A percentile compares a stretch with the other conserved stretches of the same genome.
Evolutionary conservation across 768 basidiomycete genomes (phyloP).

Genomic region (Rhizopogon rudus): DNA sequence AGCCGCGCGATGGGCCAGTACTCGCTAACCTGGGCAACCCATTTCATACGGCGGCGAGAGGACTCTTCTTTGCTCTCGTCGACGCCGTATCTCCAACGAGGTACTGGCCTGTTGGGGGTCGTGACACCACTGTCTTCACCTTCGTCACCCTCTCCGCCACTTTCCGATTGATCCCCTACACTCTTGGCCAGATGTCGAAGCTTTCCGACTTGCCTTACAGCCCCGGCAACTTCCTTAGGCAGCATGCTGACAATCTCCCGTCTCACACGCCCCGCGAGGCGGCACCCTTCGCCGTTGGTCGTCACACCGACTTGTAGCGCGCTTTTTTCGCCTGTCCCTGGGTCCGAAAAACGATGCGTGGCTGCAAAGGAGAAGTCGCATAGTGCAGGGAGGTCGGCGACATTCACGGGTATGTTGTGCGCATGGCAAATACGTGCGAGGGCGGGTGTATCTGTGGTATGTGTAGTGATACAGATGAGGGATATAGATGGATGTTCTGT

Average conservation of each 20-base stretch:
- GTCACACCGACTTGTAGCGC: conserved; percentile 77
- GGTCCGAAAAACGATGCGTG: conserved; percentile 72
- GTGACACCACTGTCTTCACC: conserved; percentile 48
- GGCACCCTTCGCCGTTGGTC: conserved; percentile 89
- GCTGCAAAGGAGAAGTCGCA: conserved; percentile 90
- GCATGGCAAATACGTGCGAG: conserved; percentile 52
- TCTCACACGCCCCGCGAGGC: conserved; percentile 73
- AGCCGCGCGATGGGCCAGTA: conserved; percentile 87
- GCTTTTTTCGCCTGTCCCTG: conserved; percentile 37
- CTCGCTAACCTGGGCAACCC: conserved; percentile 95
- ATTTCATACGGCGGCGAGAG: conserved; percentile 71
- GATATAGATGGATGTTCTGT: conserved; percentile 25
- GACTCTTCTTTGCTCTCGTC: conserved; percentile 40
- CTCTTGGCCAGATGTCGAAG: conserved; percentile 53
- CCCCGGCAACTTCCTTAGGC: conserved; percentile 66
- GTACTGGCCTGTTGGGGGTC: conserved; percentile 71
- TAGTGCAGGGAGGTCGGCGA: conserved; percentile 80
- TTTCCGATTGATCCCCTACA: conserved; percentile 5
- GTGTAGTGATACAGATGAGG: conserved; percentile 77
- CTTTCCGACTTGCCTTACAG: conserved; percentile 68
- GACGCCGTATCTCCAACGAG: conserved; percentile 32
- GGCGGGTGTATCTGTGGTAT: conserved; percentile 39
- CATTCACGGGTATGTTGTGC: conserved; percentile 71
- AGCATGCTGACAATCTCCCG: conserved; percentile 78
- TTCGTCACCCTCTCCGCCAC: conserved; percentile 37